Base-by-base conservation (phyloP, 2,329 filamentous ascomycete genomes). In the Calonectria honghensis region DNA sequence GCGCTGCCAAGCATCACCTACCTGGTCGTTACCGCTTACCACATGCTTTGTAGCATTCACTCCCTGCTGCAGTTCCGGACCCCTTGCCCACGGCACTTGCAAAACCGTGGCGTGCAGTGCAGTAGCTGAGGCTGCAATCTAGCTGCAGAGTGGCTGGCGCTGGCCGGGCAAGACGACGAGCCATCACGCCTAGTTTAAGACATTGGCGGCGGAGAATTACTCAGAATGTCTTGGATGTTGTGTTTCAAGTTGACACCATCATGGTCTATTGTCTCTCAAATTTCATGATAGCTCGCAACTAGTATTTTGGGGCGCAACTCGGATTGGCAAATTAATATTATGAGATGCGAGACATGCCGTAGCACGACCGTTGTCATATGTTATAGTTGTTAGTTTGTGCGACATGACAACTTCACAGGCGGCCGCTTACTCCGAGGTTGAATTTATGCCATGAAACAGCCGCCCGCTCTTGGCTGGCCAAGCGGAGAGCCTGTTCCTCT, bases 241-340 rank as follows among this genome's bases (percentile, higher is more conserved):
- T 35, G 73, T 77, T 76, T 75, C 75, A 77, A 68, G 59, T 71
- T 72, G 57, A 73, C 41, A 66, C 68, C 37, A 50, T 16, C 65
- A 59, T 77, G 78, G 69, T 75, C 61, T 74, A 67, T 77, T 78
- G 77, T 69, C 73, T n/a, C 54, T 74, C 52, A 61, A 51, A 48
- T 73, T 72, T 73, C 51, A 74, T 51, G 52, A 52, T 70, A 41
- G 66, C 39, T 51, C 59, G 65, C 39, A 51, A 29, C 51, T 59
- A 70, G 45, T 18, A 45, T 57, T 54, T 59, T 37, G 27, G 45
- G 41, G 20, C 69, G 64, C 64, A 57, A 51, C 39, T 37, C 18
- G 27, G 37, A 48, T 68, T 59, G 39, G 29, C 24, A 57, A 70
- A 37, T 63, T n/a, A 51, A 70, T 63, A 61, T 50, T 20, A 41